Conservation (phyloP, 805 yeast genomes). For the Saccharomyces eubayanus region DNA sequence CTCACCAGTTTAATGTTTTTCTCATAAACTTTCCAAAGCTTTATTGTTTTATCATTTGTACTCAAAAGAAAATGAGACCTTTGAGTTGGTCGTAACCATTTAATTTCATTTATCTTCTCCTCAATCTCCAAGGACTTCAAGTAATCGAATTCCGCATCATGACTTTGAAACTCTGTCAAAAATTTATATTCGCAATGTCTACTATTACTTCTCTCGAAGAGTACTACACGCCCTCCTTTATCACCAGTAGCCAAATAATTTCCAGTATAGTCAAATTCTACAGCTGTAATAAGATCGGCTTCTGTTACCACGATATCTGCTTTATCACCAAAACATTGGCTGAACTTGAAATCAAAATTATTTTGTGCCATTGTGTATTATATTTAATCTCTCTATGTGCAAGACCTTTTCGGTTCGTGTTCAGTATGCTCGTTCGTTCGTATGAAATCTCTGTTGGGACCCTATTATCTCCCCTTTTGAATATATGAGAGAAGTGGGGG, state of each 20-base stretch:
- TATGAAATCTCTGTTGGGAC: not conserved
- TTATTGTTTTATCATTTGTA: slow-evolving; percentile 96
- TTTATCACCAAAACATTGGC: slow-evolving; percentile 98
- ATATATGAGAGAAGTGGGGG: not conserved
- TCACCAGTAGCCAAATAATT: slow-evolving; percentile 97
- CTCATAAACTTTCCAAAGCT: slow-evolving; percentile 93
- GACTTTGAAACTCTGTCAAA: slow-evolving; percentile 94
- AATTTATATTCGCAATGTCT: slow-evolving; percentile 86
- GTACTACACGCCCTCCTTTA: slow-evolving; percentile 94
- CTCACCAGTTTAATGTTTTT: slow-evolving; percentile 85
- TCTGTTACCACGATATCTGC: slow-evolving; percentile 95
- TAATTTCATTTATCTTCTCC: slow-evolving; percentile 94
- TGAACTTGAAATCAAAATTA: slow-evolving; percentile 52
- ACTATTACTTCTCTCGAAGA: slow-evolving; percentile 81
- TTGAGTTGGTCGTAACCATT: slow-evolving; percentile 87
- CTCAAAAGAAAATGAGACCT: slow-evolving; percentile 83
- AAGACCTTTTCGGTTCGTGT: not conserved
- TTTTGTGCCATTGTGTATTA: slow-evolving; percentile 23
- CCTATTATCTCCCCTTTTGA: not conserved
- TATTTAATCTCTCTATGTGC: not conserved
- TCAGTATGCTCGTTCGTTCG: not conserved
- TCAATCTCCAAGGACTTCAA: slow-evolving; percentile 92
- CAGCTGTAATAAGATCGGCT: slow-evolving; percentile 94
- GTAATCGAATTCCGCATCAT: slow-evolving; percentile 97
- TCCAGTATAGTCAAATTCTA: slow-evolving; percentile 92